These are phyloP conservation scores for Hypsizygus marmoreus DNA, from an alignment of 768 basidiomycete genomes.

Conservation along the genomic window DNA sequence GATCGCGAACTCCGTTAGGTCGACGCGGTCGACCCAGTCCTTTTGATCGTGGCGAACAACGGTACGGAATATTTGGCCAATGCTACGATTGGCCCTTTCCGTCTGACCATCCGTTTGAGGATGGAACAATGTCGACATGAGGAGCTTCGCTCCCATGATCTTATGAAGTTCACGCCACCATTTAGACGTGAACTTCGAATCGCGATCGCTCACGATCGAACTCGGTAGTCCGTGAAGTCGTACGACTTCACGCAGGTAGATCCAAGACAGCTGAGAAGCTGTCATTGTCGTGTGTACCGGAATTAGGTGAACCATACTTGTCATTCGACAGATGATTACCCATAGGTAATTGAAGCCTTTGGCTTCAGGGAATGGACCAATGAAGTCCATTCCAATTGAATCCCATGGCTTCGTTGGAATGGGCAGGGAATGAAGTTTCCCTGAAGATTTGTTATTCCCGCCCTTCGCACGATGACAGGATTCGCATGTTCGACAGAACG, in stretches of 20 bases:
- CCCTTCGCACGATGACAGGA: constrained; percentile 21
- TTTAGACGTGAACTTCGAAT: constrained; percentile 33
- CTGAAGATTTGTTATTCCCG: constrained; percentile 12
- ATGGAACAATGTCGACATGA: constrained; percentile 21
- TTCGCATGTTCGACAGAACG: constrained; percentile 19
- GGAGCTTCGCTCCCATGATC: constrained; percentile 8
- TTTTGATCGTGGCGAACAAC: background rate
- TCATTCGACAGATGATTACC: constrained; percentile 25
- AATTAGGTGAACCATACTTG: constrained; percentile 27
- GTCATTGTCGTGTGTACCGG: constrained; percentile 18
- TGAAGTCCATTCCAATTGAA: constrained; percentile 37
- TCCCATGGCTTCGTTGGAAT: constrained; percentile 30
- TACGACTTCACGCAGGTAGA: constrained; percentile 24
- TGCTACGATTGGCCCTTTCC: constrained; percentile 6
- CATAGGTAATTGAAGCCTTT: constrained; percentile 23
- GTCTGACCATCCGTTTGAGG: constrained; percentile 5
- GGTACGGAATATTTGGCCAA: constrained; percentile 28
- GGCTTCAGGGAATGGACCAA: constrained; percentile 30
- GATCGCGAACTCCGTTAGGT: constrained; percentile 23
- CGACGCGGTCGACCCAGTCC: constrained; percentile 2
- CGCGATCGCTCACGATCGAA: constrained; percentile 29
- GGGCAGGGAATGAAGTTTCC: constrained; percentile 26
- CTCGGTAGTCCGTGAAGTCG: constrained; percentile 26
- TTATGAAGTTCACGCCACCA: constrained; percentile 29
- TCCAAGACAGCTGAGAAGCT: constrained; percentile 21